phyloP scores from a whole-genome alignment of 2,329 filamentous ascomycete genomes.

The Fusarium sp. region DNA sequence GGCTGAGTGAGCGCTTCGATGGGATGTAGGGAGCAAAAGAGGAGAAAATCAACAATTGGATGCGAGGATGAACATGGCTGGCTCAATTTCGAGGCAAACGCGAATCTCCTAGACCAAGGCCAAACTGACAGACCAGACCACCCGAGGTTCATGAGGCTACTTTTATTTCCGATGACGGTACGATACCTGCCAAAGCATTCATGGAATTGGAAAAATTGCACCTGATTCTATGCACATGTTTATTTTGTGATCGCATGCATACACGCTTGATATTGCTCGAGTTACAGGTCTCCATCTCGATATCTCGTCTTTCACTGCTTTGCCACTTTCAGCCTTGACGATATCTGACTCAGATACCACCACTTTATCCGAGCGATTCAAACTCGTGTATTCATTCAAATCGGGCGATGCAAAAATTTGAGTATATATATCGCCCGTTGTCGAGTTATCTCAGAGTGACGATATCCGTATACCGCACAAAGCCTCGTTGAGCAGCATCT shows the following conservation, averaged over 20 bases:
- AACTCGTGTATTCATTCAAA: neutral
- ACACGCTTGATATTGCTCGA: constrained; percentile 10
- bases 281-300: constrained; percentile 20
- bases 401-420: neutral
- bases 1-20: neutral
- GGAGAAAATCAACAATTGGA: constrained; percentile 27
- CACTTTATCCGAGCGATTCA: neutral
- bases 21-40: constrained; percentile 21
- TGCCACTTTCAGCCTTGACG: constrained; percentile 31
- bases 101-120: constrained; percentile 25
- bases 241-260: neutral
- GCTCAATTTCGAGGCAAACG: constrained; percentile 34
- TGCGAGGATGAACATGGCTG: constrained; percentile 31
- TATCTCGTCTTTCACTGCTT: constrained; percentile 23
- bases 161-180: neutral
- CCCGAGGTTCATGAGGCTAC: constrained; percentile 17
- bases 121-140: constrained; percentile 28
- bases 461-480: neutral
- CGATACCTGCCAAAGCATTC: neutral
- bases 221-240: neutral
- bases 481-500: constrained; percentile 7
- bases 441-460: constrained; percentile 15
- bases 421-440: neutral
- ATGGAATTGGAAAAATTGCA: neutral
- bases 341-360: constrained; percentile 39